Conservation (phyloP, 1,284 basidiomycete species). For the Cerioporus squamosus region DNA sequence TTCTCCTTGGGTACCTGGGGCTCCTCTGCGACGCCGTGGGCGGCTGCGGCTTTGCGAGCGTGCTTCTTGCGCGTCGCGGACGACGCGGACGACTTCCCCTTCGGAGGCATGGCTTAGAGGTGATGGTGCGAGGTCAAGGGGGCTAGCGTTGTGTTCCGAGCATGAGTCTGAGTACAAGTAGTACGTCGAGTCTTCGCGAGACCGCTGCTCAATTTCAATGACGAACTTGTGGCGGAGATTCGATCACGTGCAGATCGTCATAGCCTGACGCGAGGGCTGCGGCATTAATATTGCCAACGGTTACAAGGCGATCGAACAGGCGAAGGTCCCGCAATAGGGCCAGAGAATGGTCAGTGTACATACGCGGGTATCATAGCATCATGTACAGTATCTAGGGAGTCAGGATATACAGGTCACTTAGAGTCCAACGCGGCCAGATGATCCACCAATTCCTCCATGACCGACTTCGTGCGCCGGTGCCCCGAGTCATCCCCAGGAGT, state of each 20-base stretch:
- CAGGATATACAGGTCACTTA: background rate
- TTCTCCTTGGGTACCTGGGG: constrained; percentile 47
- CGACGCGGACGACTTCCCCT: constrained; percentile 74
- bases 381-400: background rate
- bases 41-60: constrained; percentile 60
- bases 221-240: constrained; percentile 1
- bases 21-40: constrained; percentile 30
- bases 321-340: too few relatives aligned
- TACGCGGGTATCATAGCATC: too few relatives aligned
- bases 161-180: background rate
- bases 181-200: background rate
- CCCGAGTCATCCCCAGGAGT: constrained; percentile 7
- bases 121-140: background rate
- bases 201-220: constrained; percentile 9
- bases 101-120: constrained; percentile 30
- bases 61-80: constrained; percentile 88
- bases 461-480: constrained; percentile 46
- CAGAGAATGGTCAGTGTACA: too few relatives aligned
- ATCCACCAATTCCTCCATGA: constrained; percentile 84
- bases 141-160: background rate
- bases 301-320: too few relatives aligned
- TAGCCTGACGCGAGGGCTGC: background rate
- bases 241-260: constrained; percentile 12
- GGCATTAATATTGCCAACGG: too few relatives aligned
- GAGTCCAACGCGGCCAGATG: constrained; percentile 72